Percentiles rank a stretch among this genome's conserved stretches.
Evolutionary conservation across 495 filamentous ascomycete genomes (phyloP).

Genomic region (Acidomyces sp.): DNA sequence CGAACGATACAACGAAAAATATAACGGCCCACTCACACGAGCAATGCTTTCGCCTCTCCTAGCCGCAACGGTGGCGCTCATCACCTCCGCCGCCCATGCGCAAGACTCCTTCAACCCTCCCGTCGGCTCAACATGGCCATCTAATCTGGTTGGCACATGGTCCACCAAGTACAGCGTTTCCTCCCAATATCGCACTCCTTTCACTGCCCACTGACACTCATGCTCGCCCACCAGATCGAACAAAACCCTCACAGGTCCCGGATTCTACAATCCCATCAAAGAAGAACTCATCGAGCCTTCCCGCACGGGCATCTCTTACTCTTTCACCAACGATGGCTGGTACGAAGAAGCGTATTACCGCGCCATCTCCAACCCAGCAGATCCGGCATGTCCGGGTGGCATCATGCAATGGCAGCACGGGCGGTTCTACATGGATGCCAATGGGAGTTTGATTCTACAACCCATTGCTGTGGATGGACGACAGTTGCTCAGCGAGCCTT

Average conservation of each 20-base stretch:
- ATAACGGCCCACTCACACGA: too few relatives aligned
- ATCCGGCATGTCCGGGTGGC: constrained; percentile 52
- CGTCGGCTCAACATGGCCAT: not conserved
- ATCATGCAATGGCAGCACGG: constrained; percentile 76
- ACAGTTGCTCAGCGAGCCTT: constrained; percentile 58
- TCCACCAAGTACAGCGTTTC: constrained; percentile 64
- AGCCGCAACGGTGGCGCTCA: not conserved
- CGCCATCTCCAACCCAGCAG: constrained; percentile 53
- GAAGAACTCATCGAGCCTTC: constrained; percentile 57
- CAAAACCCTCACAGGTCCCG: constrained; percentile 59
- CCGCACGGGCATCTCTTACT: constrained; percentile 68
- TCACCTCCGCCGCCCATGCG: not conserved
- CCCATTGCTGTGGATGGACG: constrained; percentile 61
- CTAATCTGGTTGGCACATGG: constrained; percentile 58
- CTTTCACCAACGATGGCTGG: constrained; percentile 58
- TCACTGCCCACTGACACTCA: too few relatives aligned
- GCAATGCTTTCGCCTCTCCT: not conserved
- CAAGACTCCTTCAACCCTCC: not conserved
- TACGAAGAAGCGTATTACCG: constrained; percentile 67
- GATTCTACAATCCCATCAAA: constrained; percentile 33
- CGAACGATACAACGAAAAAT: too few relatives aligned
- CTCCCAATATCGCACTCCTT: too few relatives aligned
- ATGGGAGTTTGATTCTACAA: constrained; percentile 46
- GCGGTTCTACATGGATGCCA: constrained; percentile 39
- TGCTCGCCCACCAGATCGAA: too few relatives aligned